Evolutionary conservation across 2,329 filamentous ascomycete genomes (phyloP).

Genomic region (Mycosphaerelloides madeirae): DNA sequence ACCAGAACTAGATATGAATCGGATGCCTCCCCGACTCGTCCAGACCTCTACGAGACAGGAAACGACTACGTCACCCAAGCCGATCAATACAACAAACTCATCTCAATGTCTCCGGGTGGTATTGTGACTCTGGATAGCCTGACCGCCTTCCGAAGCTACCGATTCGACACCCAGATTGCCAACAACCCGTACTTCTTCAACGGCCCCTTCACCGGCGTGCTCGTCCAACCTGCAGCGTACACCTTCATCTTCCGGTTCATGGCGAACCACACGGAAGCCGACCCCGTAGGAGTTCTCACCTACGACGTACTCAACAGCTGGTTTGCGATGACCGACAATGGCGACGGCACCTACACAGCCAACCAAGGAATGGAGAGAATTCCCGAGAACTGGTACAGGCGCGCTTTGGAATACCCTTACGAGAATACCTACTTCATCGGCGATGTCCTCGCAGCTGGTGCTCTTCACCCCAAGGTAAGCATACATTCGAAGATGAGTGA

Average conservation of each 20-base stretch:
- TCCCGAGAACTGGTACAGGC: constrained; percentile 35
- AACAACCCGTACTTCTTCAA: constrained; percentile 19
- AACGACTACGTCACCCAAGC: constrained; percentile 22
- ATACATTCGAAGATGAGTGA: too few relatives aligned
- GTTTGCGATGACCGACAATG: constrained; percentile 23
- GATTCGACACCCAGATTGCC: constrained; percentile 7
- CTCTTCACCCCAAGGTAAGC: constrained; percentile 22
- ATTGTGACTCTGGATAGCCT: constrained; percentile 7
- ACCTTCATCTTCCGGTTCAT: constrained; percentile 32
- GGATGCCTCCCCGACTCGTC: constrained; percentile 25
- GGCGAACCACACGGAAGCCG: constrained; percentile 31
- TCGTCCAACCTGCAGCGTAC: constrained; percentile 24
- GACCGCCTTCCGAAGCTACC: constrained; percentile 5
- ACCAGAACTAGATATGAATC: constrained; percentile 3
- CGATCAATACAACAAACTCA: constrained; percentile 27
- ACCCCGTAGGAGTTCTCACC: constrained; percentile 30
- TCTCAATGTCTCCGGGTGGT: constrained; percentile 18
- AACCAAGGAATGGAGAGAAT: constrained; percentile 35
- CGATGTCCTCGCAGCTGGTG: constrained; percentile 14
- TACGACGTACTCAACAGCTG: constrained; percentile 20
- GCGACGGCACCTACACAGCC: constrained; percentile 29
- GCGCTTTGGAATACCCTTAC: constrained; percentile 25
- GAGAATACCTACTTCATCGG: constrained; percentile 25
- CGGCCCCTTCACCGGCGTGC: constrained; percentile 14
- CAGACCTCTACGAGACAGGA: constrained; percentile 28